Evolutionary conservation across 805 yeast genomes (phyloP).

Genomic region (Trichomonascus vanleenenianus): DNA sequence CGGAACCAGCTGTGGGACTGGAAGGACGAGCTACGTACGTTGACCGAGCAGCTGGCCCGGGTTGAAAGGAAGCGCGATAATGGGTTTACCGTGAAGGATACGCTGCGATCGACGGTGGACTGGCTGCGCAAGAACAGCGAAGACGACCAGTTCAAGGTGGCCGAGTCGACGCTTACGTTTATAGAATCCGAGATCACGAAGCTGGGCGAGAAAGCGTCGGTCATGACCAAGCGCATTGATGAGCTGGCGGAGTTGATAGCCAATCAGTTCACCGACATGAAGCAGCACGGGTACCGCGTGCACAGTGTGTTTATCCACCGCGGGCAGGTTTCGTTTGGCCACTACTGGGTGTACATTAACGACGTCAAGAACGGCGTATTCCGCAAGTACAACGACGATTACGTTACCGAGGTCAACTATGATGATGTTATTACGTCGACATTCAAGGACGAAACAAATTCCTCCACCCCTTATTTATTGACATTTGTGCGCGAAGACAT

Average conservation of each 20-base stretch:
- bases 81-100: conserved; percentile 43
- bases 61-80: conserved; percentile 22
- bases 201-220: conserved; percentile 40
- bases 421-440: conserved; percentile 5
- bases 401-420: conserved; percentile 60
- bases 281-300: conserved; percentile 63
- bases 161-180: neutral
- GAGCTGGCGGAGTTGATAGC: conserved; percentile 43
- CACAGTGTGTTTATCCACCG: conserved; percentile 92
- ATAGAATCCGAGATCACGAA: conserved; percentile 26
- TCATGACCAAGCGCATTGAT: conserved; percentile 36
- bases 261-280: conserved; percentile 54
- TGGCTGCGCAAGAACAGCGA: conserved; percentile 39
- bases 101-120: conserved; percentile 48
- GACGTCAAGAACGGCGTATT: conserved; percentile 62
- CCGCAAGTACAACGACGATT: conserved; percentile 91
- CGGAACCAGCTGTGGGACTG: conserved; percentile 51
- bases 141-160: conserved; percentile 9
- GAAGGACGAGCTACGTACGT: conserved; percentile 36
- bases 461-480: conserved; percentile 90
- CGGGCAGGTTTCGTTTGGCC: conserved; percentile 95
- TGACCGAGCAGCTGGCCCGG: conserved; percentile 10
- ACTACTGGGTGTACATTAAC: conserved; percentile 90
- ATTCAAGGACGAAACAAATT: conserved; percentile 40
- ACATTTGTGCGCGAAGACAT: conserved; percentile 69